Percentiles rank a stretch among this genome's conserved stretches.
Conservation (phyloP, 108 stramenopile species). For the Epipyxis sp. region DNA sequence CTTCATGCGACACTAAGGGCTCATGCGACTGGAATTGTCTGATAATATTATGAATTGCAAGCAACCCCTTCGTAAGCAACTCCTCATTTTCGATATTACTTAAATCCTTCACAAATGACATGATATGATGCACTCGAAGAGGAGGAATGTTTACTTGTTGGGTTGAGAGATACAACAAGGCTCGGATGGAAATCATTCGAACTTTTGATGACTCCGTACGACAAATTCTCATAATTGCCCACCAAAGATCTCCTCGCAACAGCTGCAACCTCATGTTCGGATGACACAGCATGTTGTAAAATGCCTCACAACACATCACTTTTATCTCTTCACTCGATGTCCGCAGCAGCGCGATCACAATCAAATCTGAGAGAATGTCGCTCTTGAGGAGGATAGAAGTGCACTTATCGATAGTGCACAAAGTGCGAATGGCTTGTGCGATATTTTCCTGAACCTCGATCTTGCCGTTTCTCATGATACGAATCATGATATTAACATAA, state of each 20-base stretch:
- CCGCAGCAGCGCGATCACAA: slow-evolving; percentile 46
- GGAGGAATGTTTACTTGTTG: neutral
- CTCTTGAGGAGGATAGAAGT: slow-evolving; percentile 24
- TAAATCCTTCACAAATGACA: neutral
- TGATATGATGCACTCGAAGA: neutral
- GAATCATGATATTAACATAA: slow-evolving; percentile 31
- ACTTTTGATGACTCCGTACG: slow-evolving; percentile 20
- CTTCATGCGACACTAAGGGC: neutral
- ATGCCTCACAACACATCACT: slow-evolving; percentile 35
- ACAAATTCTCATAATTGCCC: slow-evolving; percentile 38
- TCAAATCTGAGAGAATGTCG: slow-evolving; percentile 35
- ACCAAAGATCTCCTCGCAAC: slow-evolving; percentile 35
- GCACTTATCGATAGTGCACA: slow-evolving; percentile 31
- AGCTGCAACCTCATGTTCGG: slow-evolving; percentile 23
- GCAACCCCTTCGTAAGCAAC: neutral
- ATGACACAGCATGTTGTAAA: slow-evolving; percentile 38
- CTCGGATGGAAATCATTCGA: slow-evolving; percentile 38
- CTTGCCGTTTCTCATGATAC: slow-evolving; percentile 36
- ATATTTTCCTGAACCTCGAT: slow-evolving; percentile 35
- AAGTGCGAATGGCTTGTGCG: slow-evolving; percentile 36
- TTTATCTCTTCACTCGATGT: slow-evolving; percentile 37
- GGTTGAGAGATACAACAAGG: slow-evolving; percentile 26
- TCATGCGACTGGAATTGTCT: neutral
- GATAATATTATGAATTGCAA: neutral
- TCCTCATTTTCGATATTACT: neutral